Evolutionary conservation across 1,139 yeast genomes (phyloP).

Genomic region (Candida labiduridarum): DNA sequence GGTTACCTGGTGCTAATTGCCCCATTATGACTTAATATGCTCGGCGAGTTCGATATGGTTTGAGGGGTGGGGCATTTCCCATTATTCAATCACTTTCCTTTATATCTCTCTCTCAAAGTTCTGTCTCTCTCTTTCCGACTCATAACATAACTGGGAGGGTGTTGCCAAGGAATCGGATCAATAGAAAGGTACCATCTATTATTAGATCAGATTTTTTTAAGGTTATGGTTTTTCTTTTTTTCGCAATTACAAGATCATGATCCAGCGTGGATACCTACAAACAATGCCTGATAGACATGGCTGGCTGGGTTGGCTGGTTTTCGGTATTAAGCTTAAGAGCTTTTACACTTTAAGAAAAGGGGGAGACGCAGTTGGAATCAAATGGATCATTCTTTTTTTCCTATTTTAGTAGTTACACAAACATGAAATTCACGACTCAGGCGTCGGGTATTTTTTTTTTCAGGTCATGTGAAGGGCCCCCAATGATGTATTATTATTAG

Average conservation of each 20-base stretch:
- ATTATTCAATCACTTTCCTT: too few relatives aligned
- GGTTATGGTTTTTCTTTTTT: background rate
- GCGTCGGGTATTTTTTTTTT: background rate
- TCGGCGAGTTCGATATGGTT: too few relatives aligned
- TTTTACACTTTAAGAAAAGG: background rate
- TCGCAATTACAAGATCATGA: background rate
- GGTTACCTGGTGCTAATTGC: too few relatives aligned
- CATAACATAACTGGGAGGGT: background rate
- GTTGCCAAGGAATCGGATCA: background rate
- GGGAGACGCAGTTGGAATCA: background rate
- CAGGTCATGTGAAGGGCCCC: too few relatives aligned
- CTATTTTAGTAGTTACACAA: too few relatives aligned
- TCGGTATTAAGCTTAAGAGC: background rate
- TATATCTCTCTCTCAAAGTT: too few relatives aligned
- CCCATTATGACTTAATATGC: too few relatives aligned
- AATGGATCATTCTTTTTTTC: background rate
- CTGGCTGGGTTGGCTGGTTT: conserved; percentile 1
- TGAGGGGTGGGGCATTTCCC: too few relatives aligned
- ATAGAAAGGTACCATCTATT: background rate
- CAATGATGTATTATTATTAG: too few relatives aligned
- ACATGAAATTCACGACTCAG: too few relatives aligned
- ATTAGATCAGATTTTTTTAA: background rate
- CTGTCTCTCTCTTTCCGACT: too few relatives aligned
- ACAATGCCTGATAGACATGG: background rate
- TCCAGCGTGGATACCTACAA: background rate